Evolutionary conservation across 2,329 filamentous ascomycete species (phyloP), one percentile per base, ranked within the genome.

Genomic region (Lachnellula cervina): DNA sequence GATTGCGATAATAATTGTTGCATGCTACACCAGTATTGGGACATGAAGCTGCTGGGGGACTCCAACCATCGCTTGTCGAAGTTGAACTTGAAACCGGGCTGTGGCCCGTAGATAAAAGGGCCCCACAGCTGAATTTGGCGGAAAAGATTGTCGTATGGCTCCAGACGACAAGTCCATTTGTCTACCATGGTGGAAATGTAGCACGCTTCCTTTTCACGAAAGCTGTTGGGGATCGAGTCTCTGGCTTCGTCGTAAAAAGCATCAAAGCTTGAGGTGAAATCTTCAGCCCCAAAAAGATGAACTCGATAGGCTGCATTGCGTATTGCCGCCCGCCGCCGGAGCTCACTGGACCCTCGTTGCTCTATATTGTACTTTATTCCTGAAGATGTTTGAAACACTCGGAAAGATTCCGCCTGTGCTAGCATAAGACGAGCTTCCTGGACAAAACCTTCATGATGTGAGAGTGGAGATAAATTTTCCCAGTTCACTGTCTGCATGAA

Each of bases 401-500:
- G 46, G 21, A 32, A 52, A 21, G 25, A 25, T 23, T 52, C 54
- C 1, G 70, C 68, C 54, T 76, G 68, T 2, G 64, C 28, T 5
- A 77, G 64, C 16, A 80, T 71, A 0, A 54, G 59, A 5, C 61
- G 40, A 0, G 77, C 76, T 5, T 60, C 49, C 2, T 62, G 58
- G 38, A 68, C 68, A 43, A 80, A 79, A 0, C 64, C 62, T 0
- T 71, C 70, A 52, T 82, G 73, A 52, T 83, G 80, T 0, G 76
- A 64, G 1, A 78, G 59, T 5, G 69, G 71, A 1, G 71, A 69
- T 0, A 82, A 62, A 0, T 51, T 0, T 0, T 63, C 52, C 80
- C 80, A 84, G 0, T 14, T 1, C 2, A 80, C 70, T 0, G 47
- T 69, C 52, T 84, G 77, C 78, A 83, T 82, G 0, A 70, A 67